Evolutionary conservation across 2,329 filamentous ascomycete genomes (phyloP).

Genomic region (Akanthomyces lecanii): DNA sequence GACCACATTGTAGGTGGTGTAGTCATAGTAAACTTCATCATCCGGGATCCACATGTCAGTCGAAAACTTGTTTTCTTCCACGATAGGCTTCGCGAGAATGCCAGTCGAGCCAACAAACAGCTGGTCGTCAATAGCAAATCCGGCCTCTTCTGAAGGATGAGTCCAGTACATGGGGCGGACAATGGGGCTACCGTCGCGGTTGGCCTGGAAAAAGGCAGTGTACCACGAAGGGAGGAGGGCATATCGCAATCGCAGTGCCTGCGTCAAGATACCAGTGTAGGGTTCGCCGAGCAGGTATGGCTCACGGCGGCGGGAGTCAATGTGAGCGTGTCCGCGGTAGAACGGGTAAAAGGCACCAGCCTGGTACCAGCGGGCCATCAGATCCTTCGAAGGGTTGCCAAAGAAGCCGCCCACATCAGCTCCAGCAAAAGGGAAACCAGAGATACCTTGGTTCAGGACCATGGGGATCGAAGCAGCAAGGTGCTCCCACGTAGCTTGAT

Average conservation of each 20-base stretch:
- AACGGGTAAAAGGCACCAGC: constrained; percentile 96
- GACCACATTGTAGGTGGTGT: constrained; percentile 80
- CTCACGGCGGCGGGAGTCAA: constrained; percentile 89
- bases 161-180: constrained; percentile 90
- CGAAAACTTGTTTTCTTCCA: constrained; percentile 67
- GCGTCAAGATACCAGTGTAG: constrained; percentile 79
- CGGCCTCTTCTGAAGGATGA: constrained; percentile 77
- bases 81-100: constrained; percentile 87
- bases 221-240: constrained; percentile 91
- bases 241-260: constrained; percentile 85
- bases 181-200: constrained; percentile 78
- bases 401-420: constrained; percentile 98
- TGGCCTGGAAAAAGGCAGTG: constrained; percentile 89
- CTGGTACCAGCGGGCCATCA: constrained; percentile 94
- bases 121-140: constrained; percentile 89
- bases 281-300: constrained; percentile 85
- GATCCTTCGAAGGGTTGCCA: constrained; percentile 88
- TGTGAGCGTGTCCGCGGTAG: constrained; percentile 95
- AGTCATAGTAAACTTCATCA: constrained; percentile 87
- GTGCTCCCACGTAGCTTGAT: constrained; percentile 89
- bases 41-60: constrained; percentile 86
- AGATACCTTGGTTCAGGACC: constrained; percentile 87
- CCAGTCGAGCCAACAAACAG: constrained; percentile 87
- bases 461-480: constrained; percentile 88
- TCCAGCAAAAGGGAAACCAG: constrained; percentile 89